Percentiles rank a stretch among this genome's conserved stretches.
phyloP scores from a whole-genome alignment of 2,329 filamentous ascomycete genomes.

The Paraphaeosphaeria sporulosa region DNA sequence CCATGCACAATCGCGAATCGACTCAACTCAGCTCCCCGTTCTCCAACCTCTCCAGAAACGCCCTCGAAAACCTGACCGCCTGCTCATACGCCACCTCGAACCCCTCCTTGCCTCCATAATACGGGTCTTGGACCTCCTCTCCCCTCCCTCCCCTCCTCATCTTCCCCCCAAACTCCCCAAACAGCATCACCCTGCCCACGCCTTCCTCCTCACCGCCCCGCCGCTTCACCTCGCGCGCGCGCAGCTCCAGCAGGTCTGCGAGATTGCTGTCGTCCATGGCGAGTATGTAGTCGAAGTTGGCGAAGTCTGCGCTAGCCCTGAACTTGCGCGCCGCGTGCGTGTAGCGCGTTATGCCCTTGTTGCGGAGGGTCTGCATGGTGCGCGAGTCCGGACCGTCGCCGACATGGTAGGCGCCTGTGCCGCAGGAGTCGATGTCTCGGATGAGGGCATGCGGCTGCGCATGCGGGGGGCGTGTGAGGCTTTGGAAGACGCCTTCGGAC shows the following conservation, averaged over 20 bases:
- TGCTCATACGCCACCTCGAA: slow-evolving; percentile 91
- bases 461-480: slow-evolving; percentile 65
- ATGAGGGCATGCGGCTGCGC: slow-evolving; percentile 60
- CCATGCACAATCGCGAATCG: no score
- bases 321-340: slow-evolving; percentile 79
- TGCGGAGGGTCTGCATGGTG: slow-evolving; percentile 79
- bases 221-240: slow-evolving; percentile 59
- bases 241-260: slow-evolving; percentile 69
- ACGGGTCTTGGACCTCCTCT: slow-evolving; percentile 83
- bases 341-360: slow-evolving; percentile 80
- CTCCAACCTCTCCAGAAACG: slow-evolving; percentile 72
- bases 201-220: slow-evolving; percentile 45
- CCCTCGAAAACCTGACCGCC: slow-evolving; percentile 76
- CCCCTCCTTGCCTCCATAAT: slow-evolving; percentile 84
- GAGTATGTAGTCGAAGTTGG: slow-evolving; percentile 89
- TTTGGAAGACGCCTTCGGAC: slow-evolving; percentile 90
- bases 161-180: slow-evolving; percentile 78
- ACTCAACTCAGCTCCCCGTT: slow-evolving; percentile 38
- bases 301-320: slow-evolving; percentile 72
- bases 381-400: slow-evolving; percentile 80
- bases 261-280: slow-evolving; percentile 92
- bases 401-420: slow-evolving; percentile 87
- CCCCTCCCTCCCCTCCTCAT: slow-evolving; percentile 56
- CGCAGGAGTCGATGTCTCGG: slow-evolving; percentile 81
- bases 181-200: slow-evolving; percentile 73